A percentile compares a stretch with the other conserved stretches of the same genome.
These are phyloP conservation scores for Carallia pectinifolia DNA, from an alignment of 345 rosid species.

Conservation along the genomic window DNA sequence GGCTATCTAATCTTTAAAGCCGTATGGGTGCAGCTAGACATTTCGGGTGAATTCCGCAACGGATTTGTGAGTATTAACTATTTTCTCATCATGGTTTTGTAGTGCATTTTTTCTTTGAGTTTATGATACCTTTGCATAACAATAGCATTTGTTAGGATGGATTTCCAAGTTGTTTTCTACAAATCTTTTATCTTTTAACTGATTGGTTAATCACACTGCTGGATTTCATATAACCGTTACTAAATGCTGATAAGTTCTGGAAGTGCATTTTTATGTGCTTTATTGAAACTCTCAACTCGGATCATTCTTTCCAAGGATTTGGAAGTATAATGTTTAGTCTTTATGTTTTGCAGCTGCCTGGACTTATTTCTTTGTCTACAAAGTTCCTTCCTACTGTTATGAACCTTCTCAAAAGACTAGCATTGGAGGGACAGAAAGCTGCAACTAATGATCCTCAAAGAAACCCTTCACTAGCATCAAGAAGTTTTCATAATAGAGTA, in stretches of 20 bases:
- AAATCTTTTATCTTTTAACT: neutral
- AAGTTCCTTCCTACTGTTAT: conserved; percentile 84
- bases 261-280: neutral
- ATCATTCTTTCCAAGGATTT: neutral
- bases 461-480: conserved; percentile 36
- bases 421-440: conserved; percentile 65
- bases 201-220: neutral
- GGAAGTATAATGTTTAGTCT: neutral
- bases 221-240: neutral
- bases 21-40: conserved; percentile 91
- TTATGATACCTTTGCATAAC: neutral
- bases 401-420: conserved; percentile 85
- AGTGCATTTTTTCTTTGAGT: neutral
- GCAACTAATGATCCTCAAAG: conserved; percentile 39
- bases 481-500: conserved; percentile 40
- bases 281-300: neutral
- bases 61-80: conserved; percentile 68
- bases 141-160: neutral
- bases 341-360: conserved; percentile 61
- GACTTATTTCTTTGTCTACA: conserved; percentile 71
- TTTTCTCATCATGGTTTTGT: neutral
- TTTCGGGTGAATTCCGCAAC: conserved; percentile 76
- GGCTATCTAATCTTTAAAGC: conserved; percentile 76
- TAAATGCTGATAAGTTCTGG: neutral
- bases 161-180: neutral